These are phyloP conservation scores for Neurospora sublineolata DNA, from an alignment of 495 filamentous ascomycete genomes.

Conservation along the genomic window DNA sequence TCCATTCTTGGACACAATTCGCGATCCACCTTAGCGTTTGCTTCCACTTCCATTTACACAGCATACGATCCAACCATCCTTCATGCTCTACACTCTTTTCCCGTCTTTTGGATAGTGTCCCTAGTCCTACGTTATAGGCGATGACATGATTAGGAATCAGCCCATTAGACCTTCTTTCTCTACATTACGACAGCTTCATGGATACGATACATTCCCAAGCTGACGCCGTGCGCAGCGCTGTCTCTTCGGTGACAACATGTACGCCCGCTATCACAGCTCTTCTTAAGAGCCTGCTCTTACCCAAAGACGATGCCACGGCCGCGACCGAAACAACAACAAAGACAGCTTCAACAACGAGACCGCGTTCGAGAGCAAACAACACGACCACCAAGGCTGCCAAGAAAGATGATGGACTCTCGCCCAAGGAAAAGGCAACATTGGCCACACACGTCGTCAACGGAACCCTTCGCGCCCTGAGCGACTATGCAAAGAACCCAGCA, in stretches of 20 bases:
- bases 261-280: conserved; percentile 35
- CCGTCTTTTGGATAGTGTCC: conserved; percentile 7
- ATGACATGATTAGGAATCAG: conserved; percentile 20
- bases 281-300: conserved; percentile 39
- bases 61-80: neutral
- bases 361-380: conserved; percentile 16
- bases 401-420: conserved; percentile 30
- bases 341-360: conserved; percentile 8
- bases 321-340: conserved; percentile 10
- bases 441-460: conserved; percentile 76
- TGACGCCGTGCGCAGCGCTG: conserved; percentile 41
- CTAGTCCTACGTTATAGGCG: conserved; percentile 1
- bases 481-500: conserved; percentile 48
- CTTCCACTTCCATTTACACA: neutral
- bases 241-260: conserved; percentile 41
- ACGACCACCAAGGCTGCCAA: conserved; percentile 6
- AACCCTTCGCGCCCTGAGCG: conserved; percentile 59
- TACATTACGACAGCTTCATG: conserved; percentile 25
- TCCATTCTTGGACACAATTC: conserved; percentile 1
- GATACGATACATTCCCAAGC: conserved; percentile 28
- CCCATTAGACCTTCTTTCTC: conserved; percentile 11
- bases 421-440: conserved; percentile 54
- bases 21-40: neutral
- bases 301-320: conserved; percentile 18
- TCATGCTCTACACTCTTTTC: neutral